phyloP scores from a whole-genome alignment of 2,329 filamentous ascomycete genomes.

The Botrytis aclada region DNA sequence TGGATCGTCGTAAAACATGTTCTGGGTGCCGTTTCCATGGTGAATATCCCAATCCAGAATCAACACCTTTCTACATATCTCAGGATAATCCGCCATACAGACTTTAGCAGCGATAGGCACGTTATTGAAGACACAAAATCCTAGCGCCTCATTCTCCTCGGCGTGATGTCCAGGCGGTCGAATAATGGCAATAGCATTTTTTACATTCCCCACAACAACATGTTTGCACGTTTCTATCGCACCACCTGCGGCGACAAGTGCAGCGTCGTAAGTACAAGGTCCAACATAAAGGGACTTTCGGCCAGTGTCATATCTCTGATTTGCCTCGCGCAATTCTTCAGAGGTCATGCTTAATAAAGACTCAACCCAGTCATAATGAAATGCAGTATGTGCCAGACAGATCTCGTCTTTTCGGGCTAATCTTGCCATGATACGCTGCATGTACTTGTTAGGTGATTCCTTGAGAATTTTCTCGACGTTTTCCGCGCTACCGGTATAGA shows the following conservation, averaged over 20 bases:
- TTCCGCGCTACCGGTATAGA: slow-evolving; percentile 59
- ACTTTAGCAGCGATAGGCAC: slow-evolving; percentile 88
- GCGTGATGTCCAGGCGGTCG: slow-evolving; percentile 94
- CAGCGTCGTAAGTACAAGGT: slow-evolving; percentile 74
- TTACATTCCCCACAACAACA: slow-evolving; percentile 78
- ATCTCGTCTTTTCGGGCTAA: slow-evolving; percentile 78
- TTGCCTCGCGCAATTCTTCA: slow-evolving; percentile 66
- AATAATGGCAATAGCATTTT: slow-evolving; percentile 94
- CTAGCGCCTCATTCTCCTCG: slow-evolving; percentile 80
- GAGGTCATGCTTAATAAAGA: slow-evolving; percentile 52
- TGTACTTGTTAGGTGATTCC: slow-evolving; percentile 56
- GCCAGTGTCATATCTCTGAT: slow-evolving; percentile 57
- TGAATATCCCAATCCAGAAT: slow-evolving; percentile 90
- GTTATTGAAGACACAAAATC: slow-evolving; percentile 98
- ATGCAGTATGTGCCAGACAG: slow-evolving; percentile 70
- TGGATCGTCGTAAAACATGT: slow-evolving; percentile 91
- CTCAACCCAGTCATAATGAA: slow-evolving; percentile 77
- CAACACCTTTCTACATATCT: slow-evolving; percentile 80
- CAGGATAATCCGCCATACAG: slow-evolving; percentile 77
- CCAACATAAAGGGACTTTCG: slow-evolving; percentile 82
- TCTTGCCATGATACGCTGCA: slow-evolving; percentile 76
- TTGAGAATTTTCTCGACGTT: slow-evolving; percentile 52
- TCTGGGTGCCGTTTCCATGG: slow-evolving; percentile 88
- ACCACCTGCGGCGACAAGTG: slow-evolving; percentile 81
- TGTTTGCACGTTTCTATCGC: slow-evolving; percentile 94